phyloP scores from a whole-genome alignment of 805 yeast genomes.

The Kodamaea jinghongensis region DNA sequence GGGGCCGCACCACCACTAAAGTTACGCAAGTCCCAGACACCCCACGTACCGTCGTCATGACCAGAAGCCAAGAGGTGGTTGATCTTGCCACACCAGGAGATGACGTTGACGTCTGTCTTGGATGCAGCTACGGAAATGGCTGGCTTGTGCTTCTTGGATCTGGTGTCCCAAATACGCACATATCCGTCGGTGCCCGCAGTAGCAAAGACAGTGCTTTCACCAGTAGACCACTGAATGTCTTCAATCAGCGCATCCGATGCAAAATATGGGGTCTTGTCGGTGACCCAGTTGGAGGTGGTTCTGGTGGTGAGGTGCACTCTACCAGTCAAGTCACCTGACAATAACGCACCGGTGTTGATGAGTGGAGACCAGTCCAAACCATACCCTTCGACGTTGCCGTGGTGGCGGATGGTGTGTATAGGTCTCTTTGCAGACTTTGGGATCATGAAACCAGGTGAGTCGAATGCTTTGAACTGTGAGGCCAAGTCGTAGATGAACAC shows the following conservation, averaged over 20 bases:
- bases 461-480: constrained; percentile 78
- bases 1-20: constrained; percentile 58
- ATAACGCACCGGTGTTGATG: constrained; percentile 70
- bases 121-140: constrained; percentile 84
- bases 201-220: constrained; percentile 93
- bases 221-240: constrained; percentile 94
- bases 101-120: constrained; percentile 82
- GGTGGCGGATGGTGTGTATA: constrained; percentile 72
- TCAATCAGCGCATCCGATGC: constrained; percentile 79
- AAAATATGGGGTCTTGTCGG: constrained; percentile 78
- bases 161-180: constrained; percentile 93
- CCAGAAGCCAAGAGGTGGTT: constrained; percentile 90
- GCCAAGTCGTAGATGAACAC: constrained; percentile 80
- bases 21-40: constrained; percentile 94
- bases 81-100: constrained; percentile 90
- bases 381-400: constrained; percentile 96
- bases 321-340: constrained; percentile 89
- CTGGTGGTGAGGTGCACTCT: constrained; percentile 75
- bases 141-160: constrained; percentile 89
- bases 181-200: constrained; percentile 90
- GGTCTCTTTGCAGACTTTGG: constrained; percentile 80
- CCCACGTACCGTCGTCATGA: constrained; percentile 97
- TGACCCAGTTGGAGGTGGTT: constrained; percentile 75
- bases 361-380: constrained; percentile 97
- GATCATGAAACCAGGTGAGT: constrained; percentile 79